phyloP scores from a whole-genome alignment of 495 filamentous ascomycete species.

The Podospora anserina region DNA sequence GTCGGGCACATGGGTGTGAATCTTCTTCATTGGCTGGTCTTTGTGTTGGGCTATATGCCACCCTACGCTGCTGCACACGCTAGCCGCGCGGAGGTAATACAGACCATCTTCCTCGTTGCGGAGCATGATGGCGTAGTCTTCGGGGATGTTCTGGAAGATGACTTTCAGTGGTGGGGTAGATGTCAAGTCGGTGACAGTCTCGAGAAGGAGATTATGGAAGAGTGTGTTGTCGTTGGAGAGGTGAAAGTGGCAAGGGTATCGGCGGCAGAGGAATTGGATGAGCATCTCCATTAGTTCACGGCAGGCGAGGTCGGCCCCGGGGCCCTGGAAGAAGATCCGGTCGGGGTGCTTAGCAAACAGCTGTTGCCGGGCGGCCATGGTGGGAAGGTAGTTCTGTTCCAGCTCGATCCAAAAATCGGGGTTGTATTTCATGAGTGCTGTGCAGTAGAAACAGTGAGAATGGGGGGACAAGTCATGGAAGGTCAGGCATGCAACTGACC shows the following conservation, averaged over 20 bases:
- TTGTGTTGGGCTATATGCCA: conserved; percentile 80
- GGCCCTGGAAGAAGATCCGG: conserved; percentile 63
- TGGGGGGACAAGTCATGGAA: conserved; percentile 1
- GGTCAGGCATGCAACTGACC: conserved; percentile 51
- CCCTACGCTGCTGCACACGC: conserved; percentile 76
- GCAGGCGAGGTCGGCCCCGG: conserved; percentile 68
- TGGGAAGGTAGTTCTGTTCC: conserved; percentile 66
- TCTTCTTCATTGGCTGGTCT: conserved; percentile 66
- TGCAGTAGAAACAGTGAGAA: background rate
- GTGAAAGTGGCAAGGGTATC: conserved; percentile 78
- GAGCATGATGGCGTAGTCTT: conserved; percentile 82
- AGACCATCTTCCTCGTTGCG: conserved; percentile 66
- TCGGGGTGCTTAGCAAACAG: conserved; percentile 64
- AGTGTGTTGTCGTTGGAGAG: conserved; percentile 56
- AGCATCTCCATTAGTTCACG: conserved; percentile 92
- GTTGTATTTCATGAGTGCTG: conserved; percentile 78
- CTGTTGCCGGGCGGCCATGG: conserved; percentile 68
- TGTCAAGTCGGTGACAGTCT: conserved; percentile 59
- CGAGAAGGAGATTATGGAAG: conserved; percentile 70
- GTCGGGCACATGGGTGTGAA: conserved; percentile 77
- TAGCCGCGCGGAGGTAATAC: conserved; percentile 74
- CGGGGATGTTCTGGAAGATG: conserved; percentile 77
- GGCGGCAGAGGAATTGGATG: conserved; percentile 70
- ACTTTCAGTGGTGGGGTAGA: conserved; percentile 67
- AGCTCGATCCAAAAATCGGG: conserved; percentile 91